Evolutionary conservation across 257 asterid species (phyloP), one percentile per base, ranked within the genome.

Genomic region (Misopates orontium): DNA sequence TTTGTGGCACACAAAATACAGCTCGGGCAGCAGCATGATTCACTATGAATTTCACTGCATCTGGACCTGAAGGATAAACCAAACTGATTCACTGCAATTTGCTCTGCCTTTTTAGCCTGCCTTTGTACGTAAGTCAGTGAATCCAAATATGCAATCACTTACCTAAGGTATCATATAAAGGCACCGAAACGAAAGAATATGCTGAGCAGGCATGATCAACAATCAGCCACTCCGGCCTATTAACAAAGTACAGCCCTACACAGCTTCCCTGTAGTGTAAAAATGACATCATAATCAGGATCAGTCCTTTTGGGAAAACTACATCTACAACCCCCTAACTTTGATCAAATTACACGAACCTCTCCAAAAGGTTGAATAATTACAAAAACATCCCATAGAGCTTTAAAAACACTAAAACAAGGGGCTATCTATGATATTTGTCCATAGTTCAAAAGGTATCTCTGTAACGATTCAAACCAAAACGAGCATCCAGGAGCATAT

Each of bases 81-180:
- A 41, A 74, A 71, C 49, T 36, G 42, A 16, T 20, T 60, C 42
- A 51, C 49, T 39, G 20, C 5, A 22, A 13, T 45, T 45, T 18
- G 15, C 51, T n/a, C 51, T n/a, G 4, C 51, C 51, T 70, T 45
- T 76, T 44, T 72, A 78, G 77, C 68, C 53, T 42, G 53, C 59
- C 67, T 61, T 39, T 57, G 25, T 68, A 71, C 73, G 60, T 58
- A 74, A 45, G 10, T 1, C 13, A 53, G 1, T 22, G 31, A 53
- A 53, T 22, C 15, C 2, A 9, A 53, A 10, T 21, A 1, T 20
- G 14, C n/a, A 72, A 72, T 62, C 71, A 85, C 97, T 64, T 61
- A 92, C 99, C 97, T 64, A 93, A 96, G 68, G 99, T 93, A 78
- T 93, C 99, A 60, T 93, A 93, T 81, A 93, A 84, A 59, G 99